Percentiles rank a stretch among this genome's conserved stretches.
phyloP scores from a whole-genome alignment of 768 basidiomycete species.

The Amanita jacksonii region DNA sequence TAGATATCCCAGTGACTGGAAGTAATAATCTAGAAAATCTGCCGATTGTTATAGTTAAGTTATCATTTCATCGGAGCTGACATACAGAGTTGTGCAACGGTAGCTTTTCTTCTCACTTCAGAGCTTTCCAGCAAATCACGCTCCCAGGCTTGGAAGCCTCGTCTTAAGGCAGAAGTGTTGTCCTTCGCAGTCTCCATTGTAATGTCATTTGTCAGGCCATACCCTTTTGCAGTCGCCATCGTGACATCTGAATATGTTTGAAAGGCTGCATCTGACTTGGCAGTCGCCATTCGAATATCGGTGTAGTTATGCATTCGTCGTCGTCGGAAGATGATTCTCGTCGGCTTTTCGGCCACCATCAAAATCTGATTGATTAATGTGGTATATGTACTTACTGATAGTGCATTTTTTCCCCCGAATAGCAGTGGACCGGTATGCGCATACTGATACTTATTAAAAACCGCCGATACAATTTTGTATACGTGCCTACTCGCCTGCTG shows the following conservation, averaged over 20 bases:
- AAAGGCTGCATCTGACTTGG: neutral
- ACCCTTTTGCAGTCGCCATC: slow-evolving; percentile 57
- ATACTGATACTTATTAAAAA: too few species aligned
- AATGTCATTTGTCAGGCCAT: slow-evolving; percentile 43
- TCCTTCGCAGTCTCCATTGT: slow-evolving; percentile 59
- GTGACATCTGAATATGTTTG: slow-evolving; percentile 21
- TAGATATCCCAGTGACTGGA: slow-evolving; percentile 87
- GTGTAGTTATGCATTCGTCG: neutral
- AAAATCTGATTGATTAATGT: too few species aligned
- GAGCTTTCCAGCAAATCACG: slow-evolving; percentile 70
- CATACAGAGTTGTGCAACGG: slow-evolving; percentile 93
- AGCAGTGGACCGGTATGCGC: too few species aligned
- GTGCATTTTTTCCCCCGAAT: too few species aligned
- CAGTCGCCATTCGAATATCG: slow-evolving; percentile 20
- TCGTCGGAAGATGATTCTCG: too few species aligned
- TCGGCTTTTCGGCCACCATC: too few species aligned
- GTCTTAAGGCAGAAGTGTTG: slow-evolving; percentile 43
- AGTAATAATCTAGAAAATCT: slow-evolving; percentile 99
- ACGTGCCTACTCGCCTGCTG: too few species aligned
- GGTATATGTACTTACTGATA: too few species aligned
- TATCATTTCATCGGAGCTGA: slow-evolving; percentile 12
- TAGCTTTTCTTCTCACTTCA: slow-evolving; percentile 92
- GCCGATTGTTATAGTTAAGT: neutral
- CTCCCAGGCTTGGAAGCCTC: slow-evolving; percentile 72
- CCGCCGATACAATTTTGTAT: too few species aligned